Conservation (phyloP, 768 basidiomycete genomes). For the Russula sp. region DNA sequence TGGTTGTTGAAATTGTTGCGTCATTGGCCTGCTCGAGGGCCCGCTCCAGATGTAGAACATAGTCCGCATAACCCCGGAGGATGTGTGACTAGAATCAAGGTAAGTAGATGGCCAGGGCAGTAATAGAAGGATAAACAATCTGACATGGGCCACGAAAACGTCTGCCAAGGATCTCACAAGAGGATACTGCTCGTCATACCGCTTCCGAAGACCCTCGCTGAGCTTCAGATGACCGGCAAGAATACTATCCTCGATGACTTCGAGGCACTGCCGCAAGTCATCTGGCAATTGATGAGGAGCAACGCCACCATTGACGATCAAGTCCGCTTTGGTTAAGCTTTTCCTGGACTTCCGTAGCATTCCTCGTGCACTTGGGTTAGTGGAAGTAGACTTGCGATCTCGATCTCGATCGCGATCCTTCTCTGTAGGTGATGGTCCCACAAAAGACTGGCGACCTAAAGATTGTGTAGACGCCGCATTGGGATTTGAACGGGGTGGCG, state of each 20-base stretch:
- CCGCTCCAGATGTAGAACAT: constrained; percentile 89
- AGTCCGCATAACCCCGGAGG: constrained; percentile 87
- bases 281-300: constrained; percentile 80
- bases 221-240: constrained; percentile 85
- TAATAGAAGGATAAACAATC: constrained; percentile 25
- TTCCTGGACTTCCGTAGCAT: constrained; percentile 65
- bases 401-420: constrained; percentile 30
- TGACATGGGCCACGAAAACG: constrained; percentile 90
- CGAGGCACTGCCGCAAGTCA: constrained; percentile 76
- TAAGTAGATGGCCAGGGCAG: constrained; percentile 19
- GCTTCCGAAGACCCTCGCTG: constrained; percentile 74
- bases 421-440: constrained; percentile 35
- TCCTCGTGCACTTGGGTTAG: constrained; percentile 28
- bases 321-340: constrained; percentile 41
- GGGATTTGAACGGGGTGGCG: constrained; percentile 50
- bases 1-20: constrained; percentile 54
- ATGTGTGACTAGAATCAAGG: constrained; percentile 66
- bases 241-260: constrained; percentile 80
- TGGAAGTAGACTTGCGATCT: constrained; percentile 36
- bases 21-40: constrained; percentile 85
- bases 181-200: constrained; percentile 95
- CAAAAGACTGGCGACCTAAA: constrained; percentile 59
- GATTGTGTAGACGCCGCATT: constrained; percentile 63
- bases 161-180: constrained; percentile 89
- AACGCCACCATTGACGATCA: constrained; percentile 43